These are phyloP conservation scores for Coemansia biformis DNA, from an alignment of 192 early-diverging fungal species.

Conservation along the genomic window DNA sequence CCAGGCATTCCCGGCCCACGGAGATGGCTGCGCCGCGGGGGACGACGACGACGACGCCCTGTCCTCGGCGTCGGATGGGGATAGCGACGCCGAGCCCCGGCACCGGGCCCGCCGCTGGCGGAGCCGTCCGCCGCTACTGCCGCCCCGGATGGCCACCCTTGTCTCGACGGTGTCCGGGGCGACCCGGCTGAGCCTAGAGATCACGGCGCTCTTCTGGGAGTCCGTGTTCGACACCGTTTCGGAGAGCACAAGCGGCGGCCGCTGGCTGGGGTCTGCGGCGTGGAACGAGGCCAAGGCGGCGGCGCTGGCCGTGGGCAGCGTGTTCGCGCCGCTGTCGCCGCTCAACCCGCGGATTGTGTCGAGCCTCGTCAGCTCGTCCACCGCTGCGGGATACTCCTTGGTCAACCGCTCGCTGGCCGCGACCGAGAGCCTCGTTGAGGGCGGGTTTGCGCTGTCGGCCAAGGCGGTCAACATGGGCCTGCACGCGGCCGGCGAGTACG, in stretches of 20 bases:
- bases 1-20: too few relatives aligned
- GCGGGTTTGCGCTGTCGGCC: slow-evolving; percentile 75
- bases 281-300: slow-evolving; percentile 34
- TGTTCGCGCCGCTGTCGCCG: slow-evolving; percentile 36
- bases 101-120: slow-evolving; percentile 22
- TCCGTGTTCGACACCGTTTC: slow-evolving; percentile 46
- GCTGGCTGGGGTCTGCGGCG: slow-evolving; percentile 35
- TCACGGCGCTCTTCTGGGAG: slow-evolving; percentile 45
- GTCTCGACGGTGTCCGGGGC: slow-evolving; percentile 41
- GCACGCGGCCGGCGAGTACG: slow-evolving; percentile 77
- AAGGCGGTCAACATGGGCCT: slow-evolving; percentile 65
- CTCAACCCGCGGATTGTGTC: slow-evolving; percentile 45
- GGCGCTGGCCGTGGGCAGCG: slow-evolving; percentile 15
- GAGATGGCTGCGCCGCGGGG: too few relatives aligned
- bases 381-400: slow-evolving; percentile 28
- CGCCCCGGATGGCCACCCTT: slow-evolving; percentile 35
- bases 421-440: slow-evolving; percentile 42
- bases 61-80: too few relatives aligned
- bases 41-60: too few relatives aligned
- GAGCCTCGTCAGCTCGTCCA: slow-evolving; percentile 28
- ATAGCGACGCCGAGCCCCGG: slow-evolving; percentile 6
- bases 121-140: slow-evolving; percentile 36
- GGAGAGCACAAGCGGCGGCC: slow-evolving; percentile 38
- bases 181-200: slow-evolving; percentile 44
- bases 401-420: slow-evolving; percentile 39